Evolutionary conservation across 1,139 yeast species (phyloP), one percentile per base, ranked within the genome.

Genomic region (Candida gigantensis): DNA sequence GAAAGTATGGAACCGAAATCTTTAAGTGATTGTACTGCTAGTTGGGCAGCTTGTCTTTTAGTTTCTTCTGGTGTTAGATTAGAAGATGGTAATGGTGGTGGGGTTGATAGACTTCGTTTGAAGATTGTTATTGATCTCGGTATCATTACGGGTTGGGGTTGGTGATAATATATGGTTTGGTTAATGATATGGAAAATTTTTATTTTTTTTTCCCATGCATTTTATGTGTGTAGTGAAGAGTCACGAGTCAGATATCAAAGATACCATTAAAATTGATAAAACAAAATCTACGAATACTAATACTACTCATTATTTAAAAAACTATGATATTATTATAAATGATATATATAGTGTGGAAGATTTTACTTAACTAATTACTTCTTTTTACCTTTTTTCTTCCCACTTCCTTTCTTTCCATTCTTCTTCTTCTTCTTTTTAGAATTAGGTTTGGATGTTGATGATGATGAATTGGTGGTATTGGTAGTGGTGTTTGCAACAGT

Each of bases 1-100:
- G 47, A 45, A 35, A 71, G 60, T 44, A 71, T 53, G 3, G 61
- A 43, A 2, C 74, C 73, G 28, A 71, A 55, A 45, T 71, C 77
- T 46, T 68, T 67, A 12, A 70, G 34, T 3, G 75, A 67, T 43
- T 67, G 70, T 46, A 65, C 47, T 3, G 75, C 75, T 15, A 70
- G 51, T 40, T 65, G 57, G 1, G 74, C 71, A 0, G 75, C 74
- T 43, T 62, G 66, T 34, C 50, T 52, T 36, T 46, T 42, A 15
- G 51, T 49, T 34, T 60, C 58, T 36, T 53, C 59, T 15, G 44
- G 44, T 7, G 41, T 20, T 15, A 43, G 32, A 27, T 37, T 34
- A 28, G 25, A 6, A 9, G 24, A 9, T 8, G 40, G 16, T 2
- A 36, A 27, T 13, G 26, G 27, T 4, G 24, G 20, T 9, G 40